Evolutionary conservation across 768 basidiomycete species (phyloP), one percentile per base, ranked within the genome.

Genomic region (Boletellus sp.): DNA sequence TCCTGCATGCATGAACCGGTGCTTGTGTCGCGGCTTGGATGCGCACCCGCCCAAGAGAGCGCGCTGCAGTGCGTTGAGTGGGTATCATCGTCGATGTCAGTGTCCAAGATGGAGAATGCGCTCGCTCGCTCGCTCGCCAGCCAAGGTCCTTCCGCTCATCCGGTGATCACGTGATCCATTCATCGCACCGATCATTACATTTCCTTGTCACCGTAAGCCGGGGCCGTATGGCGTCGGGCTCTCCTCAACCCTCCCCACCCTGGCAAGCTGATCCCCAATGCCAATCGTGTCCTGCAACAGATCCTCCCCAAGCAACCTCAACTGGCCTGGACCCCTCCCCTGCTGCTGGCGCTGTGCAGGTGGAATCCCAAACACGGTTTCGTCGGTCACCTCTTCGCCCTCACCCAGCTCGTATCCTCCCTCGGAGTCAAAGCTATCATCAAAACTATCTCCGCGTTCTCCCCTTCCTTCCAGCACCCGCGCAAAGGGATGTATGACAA

Each of bases 281-380:
- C 78, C 81, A 43, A 80, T 76, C 22, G 84, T 85, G 57, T 86
- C 81, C 50, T 85, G 74, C 47, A 85, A 61, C 47, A 85, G 58
- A 48, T 82, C 78, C 45, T 79, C 77, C 0, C 85, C 85, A n/a
- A 79, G 68, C 76, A 88, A 74, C 60, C 73, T 72, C 53, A 87
- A 55, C 43, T 73, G 64, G 15, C 62, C 58, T 31, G 33, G 65
- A 47, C 48, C 59, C 52, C 44, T 62, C 37, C 49, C 42, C 33
- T 62, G 63, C 51, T 66, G 62, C 41, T 36, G 23, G 31, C 80
- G 70, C 52, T 77, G 76, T 32, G 73, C 78, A 35, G 81, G 82
- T 9, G 77, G 76, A 11, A 81, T 78, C 15, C 87, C 87, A 67
- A 90, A 89, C 47, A 89, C 67, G 12, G 87, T 87, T 65, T 88